Evolutionary conservation across 1,139 yeast genomes (phyloP).

Genomic region (Yamadazyma triangularis): DNA sequence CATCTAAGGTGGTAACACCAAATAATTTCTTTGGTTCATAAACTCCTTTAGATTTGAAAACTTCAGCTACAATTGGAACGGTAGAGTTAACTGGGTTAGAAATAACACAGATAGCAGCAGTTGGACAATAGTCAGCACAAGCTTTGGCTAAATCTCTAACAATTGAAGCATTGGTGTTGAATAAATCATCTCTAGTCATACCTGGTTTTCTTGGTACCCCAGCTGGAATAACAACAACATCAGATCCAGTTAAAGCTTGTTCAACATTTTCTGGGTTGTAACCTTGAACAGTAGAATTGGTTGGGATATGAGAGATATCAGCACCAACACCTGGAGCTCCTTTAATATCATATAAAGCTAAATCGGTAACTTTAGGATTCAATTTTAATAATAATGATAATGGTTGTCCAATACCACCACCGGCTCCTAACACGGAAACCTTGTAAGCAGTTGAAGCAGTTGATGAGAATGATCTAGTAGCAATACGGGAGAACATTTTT

Average conservation of each 20-base stretch:
- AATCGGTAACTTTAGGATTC: conserved; percentile 54
- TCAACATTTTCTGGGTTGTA: conserved; percentile 61
- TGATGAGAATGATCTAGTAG: conserved; percentile 67
- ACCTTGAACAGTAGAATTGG: conserved; percentile 67
- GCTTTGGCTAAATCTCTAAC: conserved; percentile 80
- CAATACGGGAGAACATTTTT: conserved; percentile 42
- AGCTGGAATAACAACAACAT: conserved; percentile 86
- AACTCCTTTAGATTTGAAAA: conserved; percentile 67
- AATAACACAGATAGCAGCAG: conserved; percentile 73
- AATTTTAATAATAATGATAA: conserved; percentile 78
- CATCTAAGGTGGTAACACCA: conserved; percentile 91
- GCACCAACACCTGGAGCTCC: conserved; percentile 92
- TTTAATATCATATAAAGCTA: conserved; percentile 82
- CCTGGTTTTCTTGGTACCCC: conserved; percentile 99
- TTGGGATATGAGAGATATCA: conserved; percentile 85
- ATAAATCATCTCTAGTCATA: conserved; percentile 95
- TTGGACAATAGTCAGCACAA: conserved; percentile 68
- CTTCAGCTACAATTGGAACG: conserved; percentile 89
- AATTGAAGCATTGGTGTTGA: conserved; percentile 89
- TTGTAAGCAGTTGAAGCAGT: conserved; percentile 61
- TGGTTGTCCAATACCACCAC: conserved; percentile 94
- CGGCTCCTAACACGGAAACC: conserved; percentile 75
- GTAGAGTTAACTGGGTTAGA: conserved; percentile 97
- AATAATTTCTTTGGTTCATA: conserved; percentile 78
- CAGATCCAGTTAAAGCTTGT: conserved; percentile 65